phyloP scores from a whole-genome alignment of 2,329 filamentous ascomycete genomes.

The Xylariaceae sp. region DNA sequence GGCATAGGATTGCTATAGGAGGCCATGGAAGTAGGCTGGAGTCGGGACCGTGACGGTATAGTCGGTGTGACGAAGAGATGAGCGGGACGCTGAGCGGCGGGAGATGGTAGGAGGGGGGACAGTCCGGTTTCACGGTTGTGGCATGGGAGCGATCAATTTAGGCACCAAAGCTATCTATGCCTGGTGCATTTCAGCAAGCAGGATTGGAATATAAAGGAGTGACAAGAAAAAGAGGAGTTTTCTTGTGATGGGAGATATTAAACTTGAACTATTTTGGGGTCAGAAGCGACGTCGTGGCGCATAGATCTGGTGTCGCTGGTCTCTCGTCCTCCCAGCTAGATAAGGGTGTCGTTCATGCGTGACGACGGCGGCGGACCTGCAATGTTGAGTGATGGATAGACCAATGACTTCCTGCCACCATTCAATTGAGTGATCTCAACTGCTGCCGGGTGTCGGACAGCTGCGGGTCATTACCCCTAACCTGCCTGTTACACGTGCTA shows the following conservation, averaged over 20 bases:
- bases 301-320: slow-evolving; percentile 13
- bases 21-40: slow-evolving; percentile 32
- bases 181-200: slow-evolving; percentile 19
- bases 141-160: slow-evolving; percentile 33
- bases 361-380: slow-evolving; percentile 9
- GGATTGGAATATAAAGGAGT: slow-evolving; percentile 10
- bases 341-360: slow-evolving; percentile 20
- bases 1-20: slow-evolving; percentile 38
- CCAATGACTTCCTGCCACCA: slow-evolving; percentile 18
- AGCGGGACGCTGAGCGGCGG: slow-evolving; percentile 17
- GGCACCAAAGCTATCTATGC: slow-evolving; percentile 15
- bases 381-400: slow-evolving; percentile 1
- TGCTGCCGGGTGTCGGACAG: slow-evolving; percentile 10
- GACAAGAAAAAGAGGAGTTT: background rate
- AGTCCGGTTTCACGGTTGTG: slow-evolving; percentile 30
- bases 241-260: background rate
- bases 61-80: slow-evolving; percentile 13
- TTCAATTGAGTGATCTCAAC: background rate
- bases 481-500: too few relatives aligned
- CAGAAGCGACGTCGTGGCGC: slow-evolving; percentile 23
- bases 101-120: slow-evolving; percentile 23
- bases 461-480: too few relatives aligned
- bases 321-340: slow-evolving; percentile 5
- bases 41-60: slow-evolving; percentile 6
- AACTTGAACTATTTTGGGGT: slow-evolving; percentile 2